Conservation (phyloP, 2,329 filamentous ascomycete genomes). For the Diplodia seriata region DNA sequence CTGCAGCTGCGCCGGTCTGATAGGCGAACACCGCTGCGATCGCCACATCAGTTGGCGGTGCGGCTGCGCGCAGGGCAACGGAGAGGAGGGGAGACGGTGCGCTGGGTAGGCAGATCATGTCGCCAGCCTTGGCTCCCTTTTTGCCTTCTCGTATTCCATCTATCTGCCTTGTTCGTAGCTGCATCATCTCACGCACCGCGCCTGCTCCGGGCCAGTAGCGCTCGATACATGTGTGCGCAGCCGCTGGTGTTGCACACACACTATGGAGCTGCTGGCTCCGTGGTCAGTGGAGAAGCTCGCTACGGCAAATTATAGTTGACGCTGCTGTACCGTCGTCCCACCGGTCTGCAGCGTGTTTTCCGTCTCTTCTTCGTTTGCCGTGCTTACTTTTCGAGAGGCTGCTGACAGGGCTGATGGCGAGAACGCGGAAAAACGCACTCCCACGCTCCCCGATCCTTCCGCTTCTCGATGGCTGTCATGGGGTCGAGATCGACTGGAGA, state of each 20-base stretch:
- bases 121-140: slow-evolving; percentile 4
- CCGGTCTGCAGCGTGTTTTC: not conserved
- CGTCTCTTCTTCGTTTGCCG: not conserved
- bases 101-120: not conserved
- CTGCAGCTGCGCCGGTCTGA: not conserved
- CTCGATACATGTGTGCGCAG: not conserved
- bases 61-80: not conserved
- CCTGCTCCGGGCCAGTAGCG: not conserved
- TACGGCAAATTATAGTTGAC: not conserved
- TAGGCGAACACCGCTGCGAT: not conserved
- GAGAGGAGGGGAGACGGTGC: not conserved
- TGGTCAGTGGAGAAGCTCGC: slow-evolving; percentile 7
- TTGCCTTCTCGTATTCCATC: slow-evolving; percentile 18
- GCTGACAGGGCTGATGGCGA: not conserved
- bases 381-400: not conserved
- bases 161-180: not conserved
- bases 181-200: slow-evolving; percentile 8
- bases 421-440: not conserved
- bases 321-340: not conserved
- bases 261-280: slow-evolving; percentile 5
- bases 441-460: slow-evolving; percentile 1
- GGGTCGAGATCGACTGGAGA: not conserved
- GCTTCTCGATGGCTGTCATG: slow-evolving; percentile 3
- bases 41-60: not conserved
- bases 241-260: not conserved